Evolutionary conservation across 1,284 basidiomycete species (phyloP).

Genomic region (Trichosporon sp.): DNA sequence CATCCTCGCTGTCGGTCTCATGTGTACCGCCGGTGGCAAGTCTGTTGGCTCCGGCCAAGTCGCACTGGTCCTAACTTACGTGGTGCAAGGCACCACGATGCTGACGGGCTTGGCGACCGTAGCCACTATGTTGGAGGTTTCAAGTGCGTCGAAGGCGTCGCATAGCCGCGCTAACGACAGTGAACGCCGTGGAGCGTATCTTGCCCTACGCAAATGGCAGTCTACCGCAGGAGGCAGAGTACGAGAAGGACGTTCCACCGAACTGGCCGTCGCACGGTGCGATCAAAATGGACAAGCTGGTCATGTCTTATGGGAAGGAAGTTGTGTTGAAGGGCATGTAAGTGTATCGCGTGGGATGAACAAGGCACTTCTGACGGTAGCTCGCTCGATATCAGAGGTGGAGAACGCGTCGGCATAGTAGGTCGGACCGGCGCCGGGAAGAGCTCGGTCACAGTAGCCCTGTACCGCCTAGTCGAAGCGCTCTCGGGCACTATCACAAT

Average conservation of each 20-base stretch:
- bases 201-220: slow-evolving; percentile 57
- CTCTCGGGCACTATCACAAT: slow-evolving; percentile 47
- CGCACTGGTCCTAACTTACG: slow-evolving; percentile 62
- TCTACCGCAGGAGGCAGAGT: slow-evolving; percentile 59
- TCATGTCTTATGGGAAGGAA: slow-evolving; percentile 49
- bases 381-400: slow-evolving; percentile 14
- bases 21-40: slow-evolving; percentile 47
- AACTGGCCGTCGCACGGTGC: slow-evolving; percentile 41
- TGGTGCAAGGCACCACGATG: slow-evolving; percentile 45
- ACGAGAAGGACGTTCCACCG: slow-evolving; percentile 56
- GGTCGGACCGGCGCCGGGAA: slow-evolving; percentile 56
- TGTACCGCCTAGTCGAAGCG: slow-evolving; percentile 49
- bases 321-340: slow-evolving; percentile 49
- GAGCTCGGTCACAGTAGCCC: slow-evolving; percentile 52
- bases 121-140: slow-evolving; percentile 46
- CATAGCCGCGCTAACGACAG: background rate
- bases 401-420: slow-evolving; percentile 39
- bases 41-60: slow-evolving; percentile 62
- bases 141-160: background rate
- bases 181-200: slow-evolving; percentile 68
- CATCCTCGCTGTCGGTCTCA: slow-evolving; percentile 57
- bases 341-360: slow-evolving; percentile 13
- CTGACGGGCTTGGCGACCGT: slow-evolving; percentile 56
- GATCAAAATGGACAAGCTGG: slow-evolving; percentile 39
- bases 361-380: slow-evolving; percentile 12